Evolutionary conservation across 805 yeast species (phyloP).

Genomic region (Lachancea sp.): DNA sequence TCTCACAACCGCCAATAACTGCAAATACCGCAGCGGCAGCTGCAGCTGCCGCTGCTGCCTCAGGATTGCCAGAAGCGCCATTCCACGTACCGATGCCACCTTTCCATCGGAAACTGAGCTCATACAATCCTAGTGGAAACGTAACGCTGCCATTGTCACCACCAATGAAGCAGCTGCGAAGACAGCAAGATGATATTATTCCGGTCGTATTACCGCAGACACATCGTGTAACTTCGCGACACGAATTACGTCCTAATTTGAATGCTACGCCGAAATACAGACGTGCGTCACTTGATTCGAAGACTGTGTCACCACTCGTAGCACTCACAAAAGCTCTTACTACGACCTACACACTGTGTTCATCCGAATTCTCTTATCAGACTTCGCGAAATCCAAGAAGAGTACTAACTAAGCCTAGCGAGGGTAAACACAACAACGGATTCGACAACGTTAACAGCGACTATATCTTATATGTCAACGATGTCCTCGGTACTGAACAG

Average conservation of each 20-base stretch:
- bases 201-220: constrained; percentile 43
- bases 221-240: constrained; percentile 35
- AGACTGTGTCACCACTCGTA: constrained; percentile 67
- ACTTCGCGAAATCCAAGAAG: constrained; percentile 84
- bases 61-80: constrained; percentile 15
- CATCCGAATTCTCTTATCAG: constrained; percentile 76
- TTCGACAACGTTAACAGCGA: constrained; percentile 84
- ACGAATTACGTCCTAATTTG: constrained; percentile 55
- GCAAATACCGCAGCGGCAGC: constrained; percentile 17
- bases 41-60: constrained; percentile 14
- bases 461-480: constrained; percentile 90
- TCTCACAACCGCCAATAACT: constrained; percentile 6
- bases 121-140: constrained; percentile 21
- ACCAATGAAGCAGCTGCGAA: constrained; percentile 29
- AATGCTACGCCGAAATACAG: constrained; percentile 64
- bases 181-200: constrained; percentile 16
- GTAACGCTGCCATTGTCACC: constrained; percentile 26
- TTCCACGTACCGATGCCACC: constrained; percentile 15
- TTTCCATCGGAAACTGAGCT: constrained; percentile 26
- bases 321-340: constrained; percentile 75
- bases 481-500: constrained; percentile 64
- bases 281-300: constrained; percentile 57
- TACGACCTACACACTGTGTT: constrained; percentile 77
- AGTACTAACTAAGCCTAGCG: constrained; percentile 87
- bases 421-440: constrained; percentile 75